Evolutionary conservation across 2,329 filamentous ascomycete genomes (phyloP), one percentile per base, ranked within the genome.

Genomic region (Colletotrichum agaves): DNA sequence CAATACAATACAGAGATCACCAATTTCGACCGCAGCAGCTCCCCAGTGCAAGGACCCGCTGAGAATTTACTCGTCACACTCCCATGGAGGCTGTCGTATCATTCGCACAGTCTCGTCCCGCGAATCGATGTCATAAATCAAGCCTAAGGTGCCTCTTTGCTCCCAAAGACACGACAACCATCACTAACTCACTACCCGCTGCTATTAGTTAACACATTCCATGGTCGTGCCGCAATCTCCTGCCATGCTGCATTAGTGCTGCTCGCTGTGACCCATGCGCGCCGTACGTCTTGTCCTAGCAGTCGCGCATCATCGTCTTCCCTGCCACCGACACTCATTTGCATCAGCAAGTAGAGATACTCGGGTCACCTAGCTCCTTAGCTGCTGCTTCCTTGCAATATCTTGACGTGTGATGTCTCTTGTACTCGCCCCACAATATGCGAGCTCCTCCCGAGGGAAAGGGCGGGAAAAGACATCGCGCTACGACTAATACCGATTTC

Each of bases 211-310:
- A 53, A n/a, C 31, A 23, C 50, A 17, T 27, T 27, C 27, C 27
- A 27, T 37, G 13, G 19, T 39, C 33, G 31, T 12, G 33, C 50
- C 46, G 53, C 60, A 59, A 50, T 57, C 59, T 49, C 52, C 41
- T 59, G 21, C 56, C 60, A 50, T 58, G 60, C 64, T 58, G 64
- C 53, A 58, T 52, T 62, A 62, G 58, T 56, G 49, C 23, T 52
- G 57, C 58, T 62, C 31, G 47, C 58, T 49, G 43, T 41, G 49
- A 39, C 37, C 57, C 58, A 39, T n/a, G n/a, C n/a, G n/a, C 35
- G 15, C 33, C 33, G 50, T 31, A 33, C 35, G 13, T 41, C 53
- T 47, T 49, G 47, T 62, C 63, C 63, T 61, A 41, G 55, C 47
- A 17, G 63, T 62, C 57, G 10, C 33, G 21, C 63, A 56, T 66